Percentiles rank a stretch among this genome's conserved stretches.
Conservation (phyloP, 31 red algal genomes). For the Bonnemaisonia californica region DNA sequence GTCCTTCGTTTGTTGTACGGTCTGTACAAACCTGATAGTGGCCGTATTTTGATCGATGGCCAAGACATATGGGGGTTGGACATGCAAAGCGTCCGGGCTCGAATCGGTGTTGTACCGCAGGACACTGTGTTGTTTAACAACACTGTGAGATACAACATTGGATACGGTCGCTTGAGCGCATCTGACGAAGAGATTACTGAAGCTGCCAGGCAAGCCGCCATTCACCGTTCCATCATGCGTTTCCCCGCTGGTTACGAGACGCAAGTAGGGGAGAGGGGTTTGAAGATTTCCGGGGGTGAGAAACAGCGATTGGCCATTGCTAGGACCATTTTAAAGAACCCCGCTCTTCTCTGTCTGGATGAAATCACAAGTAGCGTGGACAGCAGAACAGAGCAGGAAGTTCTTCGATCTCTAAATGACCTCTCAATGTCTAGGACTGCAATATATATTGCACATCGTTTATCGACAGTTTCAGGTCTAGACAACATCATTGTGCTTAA, state of each 20-base stretch:
- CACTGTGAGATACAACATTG: conserved; percentile 95
- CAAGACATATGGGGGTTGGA: conserved; percentile 88
- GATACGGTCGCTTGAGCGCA: conserved; percentile 86
- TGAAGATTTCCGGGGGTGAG: conserved; percentile 94
- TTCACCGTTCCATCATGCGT: conserved; percentile 75
- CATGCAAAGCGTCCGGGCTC: conserved; percentile 59
- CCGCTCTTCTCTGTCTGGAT: conserved; percentile 80
- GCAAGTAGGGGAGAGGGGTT: conserved; percentile 86
- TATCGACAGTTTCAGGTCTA: conserved; percentile 70
- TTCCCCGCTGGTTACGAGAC: conserved; percentile 89
- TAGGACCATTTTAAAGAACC: conserved; percentile 70
- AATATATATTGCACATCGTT: conserved; percentile 91
- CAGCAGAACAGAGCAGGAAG: conserved; percentile 82
- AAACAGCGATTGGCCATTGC: conserved; percentile 82
- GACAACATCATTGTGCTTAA: conserved; percentile 98
- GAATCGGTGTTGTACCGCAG: conserved; percentile 93
- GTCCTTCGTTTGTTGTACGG: conserved; percentile 88
- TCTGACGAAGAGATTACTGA: conserved; percentile 80
- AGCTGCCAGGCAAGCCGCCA: conserved; percentile 68
- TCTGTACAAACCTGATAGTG: conserved; percentile 76
- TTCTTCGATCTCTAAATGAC: conserved; percentile 69
- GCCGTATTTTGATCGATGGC: conserved; percentile 83
- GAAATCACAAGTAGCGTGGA: conserved; percentile 93
- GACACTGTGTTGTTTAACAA: conserved; percentile 98
- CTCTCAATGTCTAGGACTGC: conserved; percentile 69